A percentile compares a stretch with the other conserved stretches of the same genome.
Evolutionary conservation across 2,329 filamentous ascomycete genomes (phyloP).

Genomic region (Sphaerulina musiva): DNA sequence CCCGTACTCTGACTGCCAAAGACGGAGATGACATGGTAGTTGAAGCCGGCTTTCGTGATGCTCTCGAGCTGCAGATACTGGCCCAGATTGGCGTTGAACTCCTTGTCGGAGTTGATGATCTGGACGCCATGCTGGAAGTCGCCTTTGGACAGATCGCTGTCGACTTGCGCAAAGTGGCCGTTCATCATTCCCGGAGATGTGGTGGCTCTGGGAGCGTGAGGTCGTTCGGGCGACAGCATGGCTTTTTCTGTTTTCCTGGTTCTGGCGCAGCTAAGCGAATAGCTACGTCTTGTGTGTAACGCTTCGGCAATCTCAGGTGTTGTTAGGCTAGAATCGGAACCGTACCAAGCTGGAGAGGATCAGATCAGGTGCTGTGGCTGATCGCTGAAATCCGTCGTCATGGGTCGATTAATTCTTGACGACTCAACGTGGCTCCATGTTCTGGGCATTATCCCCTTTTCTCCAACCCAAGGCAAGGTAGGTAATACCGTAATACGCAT

Average conservation of each 20-base stretch:
- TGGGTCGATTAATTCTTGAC: too few relatives aligned
- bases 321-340: neutral
- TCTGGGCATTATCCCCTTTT: too few relatives aligned
- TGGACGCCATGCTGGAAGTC: constrained; percentile 91
- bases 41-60: constrained; percentile 86
- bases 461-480: too few relatives aligned
- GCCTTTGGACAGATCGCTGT: constrained; percentile 58
- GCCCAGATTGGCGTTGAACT: constrained; percentile 83
- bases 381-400: neutral
- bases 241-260: constrained; percentile 9
- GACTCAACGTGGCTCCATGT: too few relatives aligned
- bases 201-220: constrained; percentile 23
- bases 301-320: constrained; percentile 1
- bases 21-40: constrained; percentile 98
- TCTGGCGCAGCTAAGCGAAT: constrained; percentile 14
- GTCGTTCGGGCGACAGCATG: constrained; percentile 7
- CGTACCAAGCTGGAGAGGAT: neutral
- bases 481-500: too few relatives aligned
- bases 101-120: constrained; percentile 91
- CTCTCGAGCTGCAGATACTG: constrained; percentile 74
- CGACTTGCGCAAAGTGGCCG: constrained; percentile 68
- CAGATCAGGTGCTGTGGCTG: neutral
- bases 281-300: constrained; percentile 13
- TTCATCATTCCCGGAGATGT: constrained; percentile 46
- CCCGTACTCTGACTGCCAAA: constrained; percentile 98